Evolutionary conservation across 768 basidiomycete species (phyloP).

Genomic region (Lactarius indigo): DNA sequence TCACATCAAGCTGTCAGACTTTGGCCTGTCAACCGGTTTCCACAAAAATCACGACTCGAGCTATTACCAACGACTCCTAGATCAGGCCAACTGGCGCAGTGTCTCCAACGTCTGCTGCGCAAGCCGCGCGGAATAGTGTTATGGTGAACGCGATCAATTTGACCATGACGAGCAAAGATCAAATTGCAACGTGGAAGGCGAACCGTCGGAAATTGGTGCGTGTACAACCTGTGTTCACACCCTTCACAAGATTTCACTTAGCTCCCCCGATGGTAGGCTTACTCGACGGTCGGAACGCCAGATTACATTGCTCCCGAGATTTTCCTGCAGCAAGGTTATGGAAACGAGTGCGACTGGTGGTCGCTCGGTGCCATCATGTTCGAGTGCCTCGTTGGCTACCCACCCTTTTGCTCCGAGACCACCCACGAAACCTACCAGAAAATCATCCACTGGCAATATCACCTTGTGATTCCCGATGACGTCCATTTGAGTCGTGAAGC

Average conservation of each 20-base stretch:
- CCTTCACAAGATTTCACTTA: constrained; percentile 6
- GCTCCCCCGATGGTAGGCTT: constrained; percentile 58
- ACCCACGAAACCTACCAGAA: constrained; percentile 98
- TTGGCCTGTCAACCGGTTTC: constrained; percentile 98
- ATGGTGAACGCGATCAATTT: constrained; percentile 97
- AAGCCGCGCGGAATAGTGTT: constrained; percentile 82
- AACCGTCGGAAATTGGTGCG: constrained; percentile 90
- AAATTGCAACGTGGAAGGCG: constrained; percentile 98
- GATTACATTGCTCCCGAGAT: constrained; percentile 98
- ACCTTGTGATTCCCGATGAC: constrained; percentile 89
- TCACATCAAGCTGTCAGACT: constrained; percentile 97
- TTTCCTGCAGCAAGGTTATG: constrained; percentile 95
- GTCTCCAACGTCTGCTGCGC: constrained; percentile 41
- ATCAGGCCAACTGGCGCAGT: constrained; percentile 53
- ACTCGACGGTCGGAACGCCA: constrained; percentile 96
- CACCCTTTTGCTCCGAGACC: constrained; percentile 94
- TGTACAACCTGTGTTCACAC: constrained; percentile 14
- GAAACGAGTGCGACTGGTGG: constrained; percentile 99
- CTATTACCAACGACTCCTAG: constrained; percentile 89
- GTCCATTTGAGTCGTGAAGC: constrained; percentile 89
- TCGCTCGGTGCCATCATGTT: constrained; percentile 98
- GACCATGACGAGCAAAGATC: constrained; percentile 90
- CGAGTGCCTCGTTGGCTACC: constrained; percentile 95
- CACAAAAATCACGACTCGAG: constrained; percentile 96
- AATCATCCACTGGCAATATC: constrained; percentile 90